Evolutionary conservation across 2,329 filamentous ascomycete genomes (phyloP).

Genomic region (Neospermospora avenae): DNA sequence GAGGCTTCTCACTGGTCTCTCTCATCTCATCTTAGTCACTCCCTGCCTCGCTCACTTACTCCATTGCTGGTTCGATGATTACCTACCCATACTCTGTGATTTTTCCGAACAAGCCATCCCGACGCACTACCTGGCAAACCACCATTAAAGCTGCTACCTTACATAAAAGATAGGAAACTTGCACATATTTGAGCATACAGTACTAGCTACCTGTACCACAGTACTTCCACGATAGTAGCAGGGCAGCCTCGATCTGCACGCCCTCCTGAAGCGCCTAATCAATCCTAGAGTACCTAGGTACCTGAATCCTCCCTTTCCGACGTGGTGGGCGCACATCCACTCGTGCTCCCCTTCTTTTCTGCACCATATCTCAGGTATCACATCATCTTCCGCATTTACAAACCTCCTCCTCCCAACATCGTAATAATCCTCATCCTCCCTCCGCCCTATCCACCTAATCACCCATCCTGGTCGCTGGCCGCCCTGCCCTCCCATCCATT

Average conservation of each 20-base stretch:
- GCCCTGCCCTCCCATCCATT: slow-evolving; percentile 1
- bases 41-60: not conserved
- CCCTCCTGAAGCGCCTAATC: too few relatives aligned
- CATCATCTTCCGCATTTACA: not conserved
- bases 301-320: not conserved
- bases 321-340: not conserved
- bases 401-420: not conserved
- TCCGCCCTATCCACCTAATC: not conserved
- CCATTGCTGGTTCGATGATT: not conserved
- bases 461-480: slow-evolving; percentile 10
- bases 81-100: slow-evolving; percentile 12
- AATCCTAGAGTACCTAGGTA: too few relatives aligned
- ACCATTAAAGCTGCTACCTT: too few relatives aligned
- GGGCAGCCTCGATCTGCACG: too few relatives aligned
- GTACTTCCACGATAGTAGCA: too few relatives aligned
- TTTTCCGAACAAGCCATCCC: slow-evolving; percentile 10
- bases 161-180: too few relatives aligned
- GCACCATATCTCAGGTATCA: slow-evolving; percentile 1
- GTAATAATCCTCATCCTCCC: not conserved
- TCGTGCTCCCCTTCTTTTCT: slow-evolving; percentile 1
- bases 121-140: not conserved
- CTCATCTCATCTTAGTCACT: not conserved
- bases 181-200: too few relatives aligned
- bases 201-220: too few relatives aligned
- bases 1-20: slow-evolving; percentile 11